These are phyloP conservation scores for Chaetomium sp. DNA, from an alignment of 2,329 filamentous ascomycete species.

Conservation along the genomic window DNA sequence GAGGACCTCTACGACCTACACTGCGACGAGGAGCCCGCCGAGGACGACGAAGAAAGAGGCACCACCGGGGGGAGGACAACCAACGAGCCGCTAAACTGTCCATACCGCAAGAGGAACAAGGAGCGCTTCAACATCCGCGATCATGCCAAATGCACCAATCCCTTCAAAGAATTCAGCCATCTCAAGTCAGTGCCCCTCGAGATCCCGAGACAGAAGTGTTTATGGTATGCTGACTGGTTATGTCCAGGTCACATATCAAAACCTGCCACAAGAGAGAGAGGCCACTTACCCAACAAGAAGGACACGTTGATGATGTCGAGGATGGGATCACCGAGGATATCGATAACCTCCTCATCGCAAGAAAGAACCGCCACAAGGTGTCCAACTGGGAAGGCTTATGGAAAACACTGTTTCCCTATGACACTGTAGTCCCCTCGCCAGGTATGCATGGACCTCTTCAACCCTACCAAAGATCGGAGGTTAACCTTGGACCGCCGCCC, in stretches of 20 bases:
- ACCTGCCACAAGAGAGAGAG: not conserved
- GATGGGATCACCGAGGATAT: constrained; percentile 3
- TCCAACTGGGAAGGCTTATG: constrained; percentile 4
- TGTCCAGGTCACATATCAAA: not conserved
- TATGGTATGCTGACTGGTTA: not conserved
- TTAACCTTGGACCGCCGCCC: not conserved
- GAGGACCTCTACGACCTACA: not conserved
- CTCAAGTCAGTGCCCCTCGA: constrained; percentile 7
- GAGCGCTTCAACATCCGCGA: constrained; percentile 7
- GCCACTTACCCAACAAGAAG: too few relatives aligned
- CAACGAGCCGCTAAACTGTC: constrained; percentile 2
- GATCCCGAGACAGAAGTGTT: too few relatives aligned
- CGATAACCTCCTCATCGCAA: not conserved
- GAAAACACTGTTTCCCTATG: constrained; percentile 8
- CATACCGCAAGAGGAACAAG: constrained; percentile 15
- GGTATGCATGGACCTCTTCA: not conserved
- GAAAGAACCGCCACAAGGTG: not conserved
- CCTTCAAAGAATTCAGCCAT: not conserved
- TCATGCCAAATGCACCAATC: constrained; percentile 6
- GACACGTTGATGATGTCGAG: not conserved
- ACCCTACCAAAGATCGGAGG: not conserved
- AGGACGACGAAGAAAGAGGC: not conserved
- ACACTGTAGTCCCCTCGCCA: not conserved
- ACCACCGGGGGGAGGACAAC: not conserved
- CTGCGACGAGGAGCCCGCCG: not conserved